phyloP scores from a whole-genome alignment of 108 stramenopile genomes.

The Parietichytrium sp. region DNA sequence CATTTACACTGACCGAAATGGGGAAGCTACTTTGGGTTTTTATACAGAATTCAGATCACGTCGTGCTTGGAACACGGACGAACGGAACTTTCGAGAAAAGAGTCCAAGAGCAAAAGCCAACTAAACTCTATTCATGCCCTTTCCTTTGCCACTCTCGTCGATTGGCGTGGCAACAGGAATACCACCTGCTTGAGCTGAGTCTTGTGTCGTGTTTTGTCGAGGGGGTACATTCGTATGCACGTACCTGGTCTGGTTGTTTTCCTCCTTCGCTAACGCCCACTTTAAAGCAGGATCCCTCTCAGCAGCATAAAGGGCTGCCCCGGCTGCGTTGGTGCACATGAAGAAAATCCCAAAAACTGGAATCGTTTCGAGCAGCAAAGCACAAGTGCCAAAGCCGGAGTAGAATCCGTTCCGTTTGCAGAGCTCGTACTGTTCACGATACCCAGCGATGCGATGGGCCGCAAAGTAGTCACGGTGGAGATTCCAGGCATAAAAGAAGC shows the following conservation, averaged over 20 bases:
- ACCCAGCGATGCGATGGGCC: background rate
- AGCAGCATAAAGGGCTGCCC: slow-evolving; percentile 14
- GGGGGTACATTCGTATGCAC: no score
- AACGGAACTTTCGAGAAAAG: no score
- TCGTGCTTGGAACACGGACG: no score
- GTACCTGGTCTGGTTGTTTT: background rate
- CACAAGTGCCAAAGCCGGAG: background rate
- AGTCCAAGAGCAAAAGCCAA: no score
- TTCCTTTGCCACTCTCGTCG: no score
- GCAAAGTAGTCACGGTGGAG: slow-evolving; percentile 22
- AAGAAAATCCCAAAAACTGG: slow-evolving; percentile 30
- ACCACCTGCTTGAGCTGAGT: no score
- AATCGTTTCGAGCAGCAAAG: slow-evolving; percentile 5
- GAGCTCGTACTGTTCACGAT: slow-evolving; percentile 1
- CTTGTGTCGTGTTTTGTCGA: no score
- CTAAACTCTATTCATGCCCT: no score
- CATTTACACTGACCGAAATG: no score
- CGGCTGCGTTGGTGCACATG: slow-evolving; percentile 29
- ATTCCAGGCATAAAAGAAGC: slow-evolving; percentile 8
- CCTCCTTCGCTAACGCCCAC: background rate
- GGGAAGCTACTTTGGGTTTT: no score
- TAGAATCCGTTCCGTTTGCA: background rate
- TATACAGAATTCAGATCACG: no score
- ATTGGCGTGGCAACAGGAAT: no score
- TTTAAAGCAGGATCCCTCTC: slow-evolving; percentile 21